Evolutionary conservation across 2,329 filamentous ascomycete species (phyloP).

Genomic region (Xylariales sp.): DNA sequence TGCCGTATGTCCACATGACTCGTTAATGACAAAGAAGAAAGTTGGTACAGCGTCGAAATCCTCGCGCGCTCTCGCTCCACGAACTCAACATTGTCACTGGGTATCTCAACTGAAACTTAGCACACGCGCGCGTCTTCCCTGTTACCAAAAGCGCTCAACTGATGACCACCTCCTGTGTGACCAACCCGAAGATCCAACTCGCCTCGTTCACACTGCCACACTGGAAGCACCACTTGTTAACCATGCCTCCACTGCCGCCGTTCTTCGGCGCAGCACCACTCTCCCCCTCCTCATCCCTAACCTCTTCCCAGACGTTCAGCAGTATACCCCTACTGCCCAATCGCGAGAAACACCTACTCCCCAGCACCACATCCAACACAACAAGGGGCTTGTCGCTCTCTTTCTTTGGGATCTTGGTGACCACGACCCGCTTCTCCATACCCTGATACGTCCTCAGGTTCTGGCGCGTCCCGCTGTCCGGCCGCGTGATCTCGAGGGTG

Average conservation of each 20-base stretch:
- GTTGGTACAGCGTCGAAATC: too few relatives aligned
- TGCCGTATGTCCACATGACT: too few relatives aligned
- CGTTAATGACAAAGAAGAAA: too few relatives aligned
- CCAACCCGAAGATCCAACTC: conserved; percentile 49
- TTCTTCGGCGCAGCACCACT: conserved; percentile 47
- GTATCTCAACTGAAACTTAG: background rate
- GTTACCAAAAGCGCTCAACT: too few relatives aligned
- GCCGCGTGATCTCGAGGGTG: conserved; percentile 73
- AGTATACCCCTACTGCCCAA: conserved; percentile 84
- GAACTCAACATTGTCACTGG: background rate
- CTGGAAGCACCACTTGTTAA: conserved; percentile 62
- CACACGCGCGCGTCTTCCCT: background rate
- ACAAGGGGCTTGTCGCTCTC: conserved; percentile 43
- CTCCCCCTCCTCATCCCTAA: conserved; percentile 57
- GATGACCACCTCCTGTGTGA: conserved; percentile 52
- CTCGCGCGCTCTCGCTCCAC: too few relatives aligned
- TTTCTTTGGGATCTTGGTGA: conserved; percentile 66
- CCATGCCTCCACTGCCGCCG: conserved; percentile 47
- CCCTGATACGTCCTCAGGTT: conserved; percentile 58
- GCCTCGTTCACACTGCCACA: conserved; percentile 50
- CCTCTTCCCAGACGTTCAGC: conserved; percentile 79
- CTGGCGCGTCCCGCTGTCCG: conserved; percentile 57
- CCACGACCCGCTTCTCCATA: conserved; percentile 79
- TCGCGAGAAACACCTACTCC: conserved; percentile 77
- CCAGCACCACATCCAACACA: conserved; percentile 78